phyloP scores from a whole-genome alignment of 495 filamentous ascomycete genomes.

The Echria macrotheca region DNA sequence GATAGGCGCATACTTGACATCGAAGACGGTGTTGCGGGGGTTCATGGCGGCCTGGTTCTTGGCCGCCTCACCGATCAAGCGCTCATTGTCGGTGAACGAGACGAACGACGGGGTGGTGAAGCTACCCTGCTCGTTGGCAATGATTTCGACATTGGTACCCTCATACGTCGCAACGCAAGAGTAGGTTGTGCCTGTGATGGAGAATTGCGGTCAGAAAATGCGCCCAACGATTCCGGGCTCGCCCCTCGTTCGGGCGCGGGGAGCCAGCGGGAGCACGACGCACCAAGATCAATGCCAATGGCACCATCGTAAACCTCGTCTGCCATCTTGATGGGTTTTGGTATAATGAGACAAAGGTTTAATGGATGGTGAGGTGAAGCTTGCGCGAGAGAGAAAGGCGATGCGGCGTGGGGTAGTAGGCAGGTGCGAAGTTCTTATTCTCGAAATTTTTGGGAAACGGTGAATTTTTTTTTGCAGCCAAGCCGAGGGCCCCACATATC shows the following conservation, averaged over 20 bases:
- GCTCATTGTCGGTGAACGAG: slow-evolving; percentile 96
- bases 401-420: slow-evolving; percentile 33
- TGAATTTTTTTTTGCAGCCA: slow-evolving; percentile 26
- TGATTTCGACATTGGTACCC: slow-evolving; percentile 98
- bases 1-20: slow-evolving; percentile 71
- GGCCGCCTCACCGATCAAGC: slow-evolving; percentile 96
- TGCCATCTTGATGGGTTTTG: slow-evolving; percentile 50
- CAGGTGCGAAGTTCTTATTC: slow-evolving; percentile 21
- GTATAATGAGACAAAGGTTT: slow-evolving; percentile 13
- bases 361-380: slow-evolving; percentile 23
- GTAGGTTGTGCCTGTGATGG: slow-evolving; percentile 81
- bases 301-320: slow-evolving; percentile 98
- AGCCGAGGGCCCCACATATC: slow-evolving; percentile 16
- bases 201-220: slow-evolving; percentile 11
- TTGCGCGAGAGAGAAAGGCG: slow-evolving; percentile 21
- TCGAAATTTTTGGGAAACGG: slow-evolving; percentile 30
- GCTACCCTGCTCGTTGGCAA: slow-evolving; percentile 99
- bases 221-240: background rate
- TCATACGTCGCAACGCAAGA: slow-evolving; percentile 99
- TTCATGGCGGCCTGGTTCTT: slow-evolving; percentile 99
- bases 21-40: slow-evolving; percentile 95
- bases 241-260: background rate
- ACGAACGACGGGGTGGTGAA: slow-evolving; percentile 98
- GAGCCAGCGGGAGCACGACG: slow-evolving; percentile 23
- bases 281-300: slow-evolving; percentile 99